These are phyloP conservation scores for Plicaturopsis crispa DNA, from an alignment of 768 basidiomycete species.

Conservation along the genomic window DNA sequence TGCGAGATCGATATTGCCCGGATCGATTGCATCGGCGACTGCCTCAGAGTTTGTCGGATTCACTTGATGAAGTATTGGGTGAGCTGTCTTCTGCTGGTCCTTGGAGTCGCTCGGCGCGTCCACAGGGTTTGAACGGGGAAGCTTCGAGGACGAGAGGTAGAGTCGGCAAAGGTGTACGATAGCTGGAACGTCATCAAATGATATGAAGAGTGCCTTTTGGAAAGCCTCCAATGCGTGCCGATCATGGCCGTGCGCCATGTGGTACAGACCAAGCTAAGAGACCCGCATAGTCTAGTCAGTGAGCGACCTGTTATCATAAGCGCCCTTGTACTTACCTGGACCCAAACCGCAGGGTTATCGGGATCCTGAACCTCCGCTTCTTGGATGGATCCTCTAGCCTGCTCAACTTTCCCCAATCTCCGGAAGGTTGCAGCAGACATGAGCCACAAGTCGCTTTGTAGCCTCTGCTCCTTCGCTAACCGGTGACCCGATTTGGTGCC, in stretches of 20 bases:
- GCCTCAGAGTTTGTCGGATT: constrained; percentile 2
- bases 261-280: too few relatives aligned
- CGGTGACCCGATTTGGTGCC: constrained; percentile 28
- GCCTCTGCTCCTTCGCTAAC: constrained; percentile 47
- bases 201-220: constrained; percentile 84
- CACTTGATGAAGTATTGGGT: too few relatives aligned
- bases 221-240: constrained; percentile 68
- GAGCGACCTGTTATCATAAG: not conserved
- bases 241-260: constrained; percentile 37
- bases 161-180: constrained; percentile 71
- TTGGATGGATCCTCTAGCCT: constrained; percentile 84
- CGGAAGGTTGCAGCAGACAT: constrained; percentile 94
- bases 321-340: constrained; percentile 77
- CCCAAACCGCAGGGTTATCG: constrained; percentile 86
- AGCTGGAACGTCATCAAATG: constrained; percentile 72
- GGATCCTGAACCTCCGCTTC: constrained; percentile 91
- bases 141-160: constrained; percentile 41
- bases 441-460: constrained; percentile 86
- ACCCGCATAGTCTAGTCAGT: constrained; percentile 56
- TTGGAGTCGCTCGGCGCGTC: too few relatives aligned
- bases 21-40: constrained; percentile 5
- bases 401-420: constrained; percentile 81
- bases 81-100: too few relatives aligned
- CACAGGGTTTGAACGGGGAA: not conserved
- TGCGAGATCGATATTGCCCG: constrained; percentile 66